phyloP scores from a whole-genome alignment of 352 stramenopile species.

The Phytophthora foliorum region DNA sequence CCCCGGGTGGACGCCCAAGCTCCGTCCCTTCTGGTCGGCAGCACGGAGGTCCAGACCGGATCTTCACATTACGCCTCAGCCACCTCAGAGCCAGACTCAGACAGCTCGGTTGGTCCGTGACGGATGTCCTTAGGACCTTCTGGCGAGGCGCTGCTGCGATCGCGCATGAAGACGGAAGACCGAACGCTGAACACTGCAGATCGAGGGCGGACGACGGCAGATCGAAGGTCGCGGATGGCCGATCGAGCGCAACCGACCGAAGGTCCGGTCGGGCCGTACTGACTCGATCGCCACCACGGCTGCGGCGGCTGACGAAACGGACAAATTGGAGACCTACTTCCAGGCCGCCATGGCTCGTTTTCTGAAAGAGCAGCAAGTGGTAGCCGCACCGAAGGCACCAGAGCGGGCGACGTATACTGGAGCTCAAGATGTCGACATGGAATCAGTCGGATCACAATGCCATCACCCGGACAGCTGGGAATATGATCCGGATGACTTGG shows the following conservation, averaged over 20 bases:
- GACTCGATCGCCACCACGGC: too few relatives aligned
- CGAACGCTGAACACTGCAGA: not conserved
- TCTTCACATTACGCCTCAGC: not conserved
- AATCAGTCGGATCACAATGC: too few relatives aligned
- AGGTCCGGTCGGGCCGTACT: too few relatives aligned
- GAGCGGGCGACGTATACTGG: not conserved
- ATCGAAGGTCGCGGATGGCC: not conserved
- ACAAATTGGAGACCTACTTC: too few relatives aligned
- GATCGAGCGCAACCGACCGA: too few relatives aligned
- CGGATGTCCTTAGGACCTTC: not conserved
- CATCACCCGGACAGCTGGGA: too few relatives aligned
- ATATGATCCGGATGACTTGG: slow-evolving; percentile 2
- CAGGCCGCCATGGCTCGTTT: not conserved
- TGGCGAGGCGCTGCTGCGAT: not conserved
- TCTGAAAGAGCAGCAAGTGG: not conserved
- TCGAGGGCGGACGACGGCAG: not conserved
- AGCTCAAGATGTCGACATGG: too few relatives aligned
- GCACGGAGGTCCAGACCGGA: too few relatives aligned
- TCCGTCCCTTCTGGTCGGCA: too few relatives aligned
- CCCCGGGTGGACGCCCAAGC: too few relatives aligned
- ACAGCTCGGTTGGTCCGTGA: not conserved
- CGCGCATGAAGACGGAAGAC: not conserved
- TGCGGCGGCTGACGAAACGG: too few relatives aligned
- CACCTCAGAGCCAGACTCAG: not conserved
- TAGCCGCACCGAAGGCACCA: too few relatives aligned